Conservation (phyloP, 177 flowering plant genomes). For the Tripterygium wilfordii region DNA sequence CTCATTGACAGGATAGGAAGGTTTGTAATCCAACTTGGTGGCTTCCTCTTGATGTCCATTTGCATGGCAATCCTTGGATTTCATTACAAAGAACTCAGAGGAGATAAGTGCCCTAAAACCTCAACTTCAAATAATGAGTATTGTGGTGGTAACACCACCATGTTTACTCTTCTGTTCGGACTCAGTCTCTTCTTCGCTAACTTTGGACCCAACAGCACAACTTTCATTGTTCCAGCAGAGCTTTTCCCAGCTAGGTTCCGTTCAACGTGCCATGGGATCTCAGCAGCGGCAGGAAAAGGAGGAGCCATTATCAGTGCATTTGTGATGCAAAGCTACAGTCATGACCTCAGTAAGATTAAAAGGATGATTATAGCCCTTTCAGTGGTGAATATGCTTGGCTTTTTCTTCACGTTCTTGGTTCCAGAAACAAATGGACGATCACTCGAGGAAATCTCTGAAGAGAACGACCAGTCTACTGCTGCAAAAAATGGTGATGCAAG, state of each 20-base stretch:
- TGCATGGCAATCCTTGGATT: slow-evolving; percentile 25
- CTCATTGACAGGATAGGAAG: slow-evolving; percentile 28
- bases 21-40: slow-evolving; percentile 21
- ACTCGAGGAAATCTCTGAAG: slow-evolving; percentile 25
- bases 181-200: slow-evolving; percentile 31
- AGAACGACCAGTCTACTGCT: slow-evolving; percentile 14
- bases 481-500: slow-evolving; percentile 9
- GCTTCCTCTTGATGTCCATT: slow-evolving; percentile 27
- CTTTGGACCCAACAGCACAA: slow-evolving; percentile 35
- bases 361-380: slow-evolving; percentile 7
- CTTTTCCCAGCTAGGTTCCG: slow-evolving; percentile 31
- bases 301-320: slow-evolving; percentile 29
- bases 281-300: slow-evolving; percentile 30
- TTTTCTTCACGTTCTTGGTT: slow-evolving; percentile 25
- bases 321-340: slow-evolving; percentile 14
- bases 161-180: slow-evolving; percentile 17
- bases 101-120: not conserved
- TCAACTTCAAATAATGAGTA: not conserved
- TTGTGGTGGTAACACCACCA: slow-evolving; percentile 4
- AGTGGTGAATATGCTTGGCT: slow-evolving; percentile 16
- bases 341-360: not conserved
- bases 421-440: slow-evolving; percentile 27
- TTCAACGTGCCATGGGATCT: slow-evolving; percentile 32
- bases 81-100: slow-evolving; percentile 9
- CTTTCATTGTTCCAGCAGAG: slow-evolving; percentile 33